A percentile compares a stretch with the other conserved stretches of the same genome.
phyloP scores from a whole-genome alignment of 2,329 filamentous ascomycete genomes.

The Paramyrothecium sp. region DNA sequence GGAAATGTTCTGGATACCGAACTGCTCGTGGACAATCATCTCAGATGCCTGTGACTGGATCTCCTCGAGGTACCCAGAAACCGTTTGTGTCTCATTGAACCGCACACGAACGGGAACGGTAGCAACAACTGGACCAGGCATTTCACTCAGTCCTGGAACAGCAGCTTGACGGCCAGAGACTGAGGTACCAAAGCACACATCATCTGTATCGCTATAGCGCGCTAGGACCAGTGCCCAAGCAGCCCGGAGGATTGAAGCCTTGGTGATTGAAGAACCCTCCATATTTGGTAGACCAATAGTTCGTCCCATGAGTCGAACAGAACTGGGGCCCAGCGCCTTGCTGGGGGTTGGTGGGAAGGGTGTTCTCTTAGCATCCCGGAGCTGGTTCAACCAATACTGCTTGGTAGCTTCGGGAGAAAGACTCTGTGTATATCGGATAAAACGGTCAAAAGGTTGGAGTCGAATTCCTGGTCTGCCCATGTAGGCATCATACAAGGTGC shows the following conservation, averaged over 20 bases:
- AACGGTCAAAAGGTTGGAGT: neutral
- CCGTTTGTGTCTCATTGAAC: neutral
- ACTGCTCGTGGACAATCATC: conserved; percentile 16
- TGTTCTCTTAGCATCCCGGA: neutral
- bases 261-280: neutral
- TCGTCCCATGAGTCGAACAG: neutral
- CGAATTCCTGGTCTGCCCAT: conserved; percentile 1
- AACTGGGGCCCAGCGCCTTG: neutral
- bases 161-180: neutral
- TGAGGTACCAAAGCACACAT: neutral
- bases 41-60: conserved; percentile 9
- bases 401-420: neutral
- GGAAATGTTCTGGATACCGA: conserved; percentile 12
- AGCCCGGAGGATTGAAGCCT: neutral
- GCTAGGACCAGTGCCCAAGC: neutral
- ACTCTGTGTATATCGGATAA: conserved; percentile 4
- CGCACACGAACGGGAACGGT: neutral
- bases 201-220: neutral
- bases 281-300: neutral
- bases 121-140: neutral
- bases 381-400: neutral
- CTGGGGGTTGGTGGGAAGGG: neutral
- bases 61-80: conserved; percentile 4
- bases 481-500: conserved; percentile 6
- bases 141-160: neutral